Conservation (phyloP, 257 asterid genomes). For the Cruciata laevipes region DNA sequence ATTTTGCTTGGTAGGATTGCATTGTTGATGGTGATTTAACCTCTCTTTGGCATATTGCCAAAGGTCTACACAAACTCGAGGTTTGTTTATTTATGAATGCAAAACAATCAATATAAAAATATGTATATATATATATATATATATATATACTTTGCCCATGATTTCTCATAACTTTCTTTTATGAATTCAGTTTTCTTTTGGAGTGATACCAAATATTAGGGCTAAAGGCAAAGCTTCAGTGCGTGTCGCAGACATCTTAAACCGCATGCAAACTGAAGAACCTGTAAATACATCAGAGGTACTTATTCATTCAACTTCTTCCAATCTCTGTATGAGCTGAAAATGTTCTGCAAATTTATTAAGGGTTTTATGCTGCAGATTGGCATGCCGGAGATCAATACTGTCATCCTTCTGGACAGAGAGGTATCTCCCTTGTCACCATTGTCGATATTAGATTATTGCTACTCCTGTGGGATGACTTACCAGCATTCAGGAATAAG, state of each 20-base stretch:
- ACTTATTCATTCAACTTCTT: constrained; percentile 17
- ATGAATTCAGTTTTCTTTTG: constrained; percentile 64
- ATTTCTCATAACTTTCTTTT: constrained; percentile 17
- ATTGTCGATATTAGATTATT: background rate
- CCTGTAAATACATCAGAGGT: constrained; percentile 76
- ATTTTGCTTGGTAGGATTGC: constrained; percentile 51
- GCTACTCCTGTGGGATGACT: background rate
- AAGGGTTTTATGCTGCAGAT: constrained; percentile 34
- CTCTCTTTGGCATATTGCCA: constrained; percentile 90
- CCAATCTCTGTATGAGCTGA: constrained; percentile 9
- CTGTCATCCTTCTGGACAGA: constrained; percentile 86
- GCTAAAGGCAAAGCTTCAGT: constrained; percentile 90
- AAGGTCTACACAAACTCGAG: constrained; percentile 94
- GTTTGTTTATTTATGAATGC: constrained; percentile 21
- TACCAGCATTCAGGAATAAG: background rate
- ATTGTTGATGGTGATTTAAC: constrained; percentile 84
- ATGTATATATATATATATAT: no score
- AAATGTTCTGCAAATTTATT: constrained; percentile 10
- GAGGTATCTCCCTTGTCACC: constrained; percentile 42
- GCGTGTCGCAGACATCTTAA: constrained; percentile 81
- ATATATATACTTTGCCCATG: no score
- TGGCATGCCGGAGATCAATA: constrained; percentile 79
- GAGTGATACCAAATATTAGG: constrained; percentile 91
- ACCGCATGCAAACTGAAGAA: constrained; percentile 89
- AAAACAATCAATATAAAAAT: background rate